These are phyloP conservation scores for Podaxis mareebaensis DNA, from an alignment of 768 basidiomycete species.

Conservation along the genomic window DNA sequence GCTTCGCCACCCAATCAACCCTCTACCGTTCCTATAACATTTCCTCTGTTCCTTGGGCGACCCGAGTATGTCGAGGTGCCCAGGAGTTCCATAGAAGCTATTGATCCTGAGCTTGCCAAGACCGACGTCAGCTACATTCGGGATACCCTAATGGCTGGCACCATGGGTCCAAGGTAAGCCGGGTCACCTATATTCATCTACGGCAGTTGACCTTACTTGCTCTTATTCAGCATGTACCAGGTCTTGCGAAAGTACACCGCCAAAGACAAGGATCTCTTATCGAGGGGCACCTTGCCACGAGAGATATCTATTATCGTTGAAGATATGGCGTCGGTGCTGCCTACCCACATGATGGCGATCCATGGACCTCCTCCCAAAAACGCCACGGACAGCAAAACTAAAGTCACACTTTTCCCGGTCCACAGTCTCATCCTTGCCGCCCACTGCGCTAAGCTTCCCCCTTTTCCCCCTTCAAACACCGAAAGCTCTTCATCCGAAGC, in stretches of 20 bases:
- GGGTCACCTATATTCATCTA: slow-evolving; percentile 15
- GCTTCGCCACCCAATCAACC: slow-evolving; percentile 18
- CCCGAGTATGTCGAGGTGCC: slow-evolving; percentile 51
- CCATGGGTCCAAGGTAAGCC: not conserved
- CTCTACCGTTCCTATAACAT: slow-evolving; percentile 28
- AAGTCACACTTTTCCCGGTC: slow-evolving; percentile 58
- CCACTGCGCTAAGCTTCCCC: slow-evolving; percentile 65
- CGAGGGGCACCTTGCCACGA: slow-evolving; percentile 37
- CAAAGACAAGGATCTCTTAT: slow-evolving; percentile 31
- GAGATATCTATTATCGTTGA: slow-evolving; percentile 44
- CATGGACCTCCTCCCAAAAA: slow-evolving; percentile 26
- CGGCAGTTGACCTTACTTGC: not conserved
- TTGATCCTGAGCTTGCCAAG: slow-evolving; percentile 49
- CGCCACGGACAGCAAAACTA: slow-evolving; percentile 21
- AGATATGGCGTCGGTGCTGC: slow-evolving; percentile 33
- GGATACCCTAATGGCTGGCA: slow-evolving; percentile 36
- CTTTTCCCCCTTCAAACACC: slow-evolving; percentile 42
- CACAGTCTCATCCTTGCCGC: slow-evolving; percentile 72
- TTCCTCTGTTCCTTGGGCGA: slow-evolving; percentile 55
- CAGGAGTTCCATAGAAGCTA: slow-evolving; percentile 44
- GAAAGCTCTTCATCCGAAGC: slow-evolving; percentile 26
- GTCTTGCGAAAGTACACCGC: slow-evolving; percentile 5
- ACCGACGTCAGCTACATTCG: slow-evolving; percentile 56
- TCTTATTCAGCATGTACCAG: slow-evolving; percentile 3
- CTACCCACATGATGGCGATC: slow-evolving; percentile 58